Evolutionary conservation across 192 early-diverging fungal species (phyloP), one percentile per base, ranked within the genome.

Genomic region (Rhizophagus clarus): DNA sequence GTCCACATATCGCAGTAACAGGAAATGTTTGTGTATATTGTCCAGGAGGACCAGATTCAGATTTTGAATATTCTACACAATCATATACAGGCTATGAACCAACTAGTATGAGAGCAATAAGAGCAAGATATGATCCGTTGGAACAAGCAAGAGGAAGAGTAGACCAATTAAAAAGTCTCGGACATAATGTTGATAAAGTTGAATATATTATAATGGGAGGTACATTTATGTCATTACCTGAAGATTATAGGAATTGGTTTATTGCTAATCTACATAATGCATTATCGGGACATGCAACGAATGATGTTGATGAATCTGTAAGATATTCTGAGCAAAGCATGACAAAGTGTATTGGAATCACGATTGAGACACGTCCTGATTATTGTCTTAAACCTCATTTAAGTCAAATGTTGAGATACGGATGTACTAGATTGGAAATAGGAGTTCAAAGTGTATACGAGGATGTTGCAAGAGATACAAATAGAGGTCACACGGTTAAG

Each of bases 61-160:
- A 99, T 83, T 99, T 99, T 83, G 98, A 99, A 86, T 99, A 99
- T 86, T 97, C 96, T 62, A 99, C 98, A 64, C 98, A 99, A 84
- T 99, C 97, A n/a, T 99, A 99, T 79, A 99, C 98, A 29, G 98
- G 98, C 40, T 99, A 99, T 85, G 98, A 99, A 83, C 98, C 98
- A 6, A 99, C 98, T 3, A 94, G 92, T 72, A 99, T 99, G 98
- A 92, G 98, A 45, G 98, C 98, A 5, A 99, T 99, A 73, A 88
- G 98, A 20, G 95, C 98, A n/a, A 89, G 98, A 32, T 99, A 99
- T 81, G 93, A 98, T 83, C 98, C 98, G 9, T 96, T 92, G 75
- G 98, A 99, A 83, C 98, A 99, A 84, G 90, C 97, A 22, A 86
- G 95, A 17, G 96, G 96, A 8, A 92, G 98, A 20, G 91, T 99